Base-by-base conservation (phyloP, 1,284 basidiomycete species). In the Gomphus bonarii region DNA sequence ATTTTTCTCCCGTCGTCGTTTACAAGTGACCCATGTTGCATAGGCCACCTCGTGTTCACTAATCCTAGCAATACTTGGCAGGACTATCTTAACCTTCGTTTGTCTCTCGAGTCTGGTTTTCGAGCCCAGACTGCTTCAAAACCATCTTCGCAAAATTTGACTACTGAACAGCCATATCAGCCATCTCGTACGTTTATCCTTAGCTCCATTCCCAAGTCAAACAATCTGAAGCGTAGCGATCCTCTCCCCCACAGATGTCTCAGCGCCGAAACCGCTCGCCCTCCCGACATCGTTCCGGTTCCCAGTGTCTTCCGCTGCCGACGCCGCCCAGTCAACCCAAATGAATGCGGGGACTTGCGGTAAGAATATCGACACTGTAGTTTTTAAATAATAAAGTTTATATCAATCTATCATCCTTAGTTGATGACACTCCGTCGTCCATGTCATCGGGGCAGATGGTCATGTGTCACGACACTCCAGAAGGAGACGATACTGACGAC, bases 1-100 rank as follows among this genome's bases (percentile, higher is more conserved):
- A 18, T 22, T 30, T 44, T 10, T 11, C 6, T 43, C 4, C 38
- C 3, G 3, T 14, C 28, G 12, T 28, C 25, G 9, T 49, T 25
- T 49, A 9, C 33, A 40, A 18, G 31, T 54, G 16, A 54, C 18
- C 51, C 8, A 20, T 25, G 11, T 51, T n/a, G 31, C 36, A 11
- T 22, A 57, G 56, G 56, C 8, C 56, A 57, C 25, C 42, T 57
- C 6, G 56, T 57, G 3, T 57, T 57, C 33, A 51, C 4, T 31
- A 46, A 33, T 20, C 56, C 56, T 18, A 57, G 49, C 33, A 46
- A 57, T 40, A 57, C 56, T 25, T 57, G 56, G 56, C 56, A 57
- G 36, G 56, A 57, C 33, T 57, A 57, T 35, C 49, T 57, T 16
- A 57, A 52, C n/a, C 40, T 57, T 20, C 56, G 56, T 20, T 25